phyloP scores from a whole-genome alignment of 345 rosid species.

The Lumnitzera racemosa region DNA sequence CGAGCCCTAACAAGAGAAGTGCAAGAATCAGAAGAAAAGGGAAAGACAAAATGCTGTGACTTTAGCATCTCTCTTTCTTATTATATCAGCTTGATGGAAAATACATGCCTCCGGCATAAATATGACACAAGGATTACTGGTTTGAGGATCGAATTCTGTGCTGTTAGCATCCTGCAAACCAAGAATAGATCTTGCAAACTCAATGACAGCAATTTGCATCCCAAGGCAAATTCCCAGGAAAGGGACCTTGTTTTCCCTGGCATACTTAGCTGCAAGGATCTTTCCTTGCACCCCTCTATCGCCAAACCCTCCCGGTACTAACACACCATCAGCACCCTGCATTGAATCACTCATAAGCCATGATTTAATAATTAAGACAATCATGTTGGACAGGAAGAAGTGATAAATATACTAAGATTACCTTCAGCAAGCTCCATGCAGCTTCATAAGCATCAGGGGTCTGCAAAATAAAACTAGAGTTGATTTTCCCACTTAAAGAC shows the following conservation, averaged over 20 bases:
- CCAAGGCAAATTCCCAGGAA: slow-evolving; percentile 95
- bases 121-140: slow-evolving; percentile 72
- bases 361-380: neutral
- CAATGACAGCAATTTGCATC: slow-evolving; percentile 96
- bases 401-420: slow-evolving; percentile 15
- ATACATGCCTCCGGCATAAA: slow-evolving; percentile 84
- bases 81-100: neutral
- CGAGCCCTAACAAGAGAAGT: slow-evolving; percentile 41
- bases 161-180: slow-evolving; percentile 80
- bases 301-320: slow-evolving; percentile 99
- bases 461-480: slow-evolving; percentile 34
- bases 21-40: slow-evolving; percentile 5
- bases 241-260: slow-evolving; percentile 81
- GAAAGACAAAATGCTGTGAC: neutral
- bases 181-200: slow-evolving; percentile 72
- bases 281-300: slow-evolving; percentile 93
- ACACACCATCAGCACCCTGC: slow-evolving; percentile 89
- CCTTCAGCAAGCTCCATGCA: slow-evolving; percentile 80
- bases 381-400: neutral
- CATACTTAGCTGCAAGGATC: slow-evolving; percentile 80
- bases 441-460: slow-evolving; percentile 64
- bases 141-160: slow-evolving; percentile 76
- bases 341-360: neutral
- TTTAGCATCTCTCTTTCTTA: too few relatives aligned
- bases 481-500: slow-evolving; percentile 11